These are phyloP conservation scores for Chytriomyces sp. DNA, from an alignment of 192 early-diverging fungal species.

Conservation along the genomic window DNA sequence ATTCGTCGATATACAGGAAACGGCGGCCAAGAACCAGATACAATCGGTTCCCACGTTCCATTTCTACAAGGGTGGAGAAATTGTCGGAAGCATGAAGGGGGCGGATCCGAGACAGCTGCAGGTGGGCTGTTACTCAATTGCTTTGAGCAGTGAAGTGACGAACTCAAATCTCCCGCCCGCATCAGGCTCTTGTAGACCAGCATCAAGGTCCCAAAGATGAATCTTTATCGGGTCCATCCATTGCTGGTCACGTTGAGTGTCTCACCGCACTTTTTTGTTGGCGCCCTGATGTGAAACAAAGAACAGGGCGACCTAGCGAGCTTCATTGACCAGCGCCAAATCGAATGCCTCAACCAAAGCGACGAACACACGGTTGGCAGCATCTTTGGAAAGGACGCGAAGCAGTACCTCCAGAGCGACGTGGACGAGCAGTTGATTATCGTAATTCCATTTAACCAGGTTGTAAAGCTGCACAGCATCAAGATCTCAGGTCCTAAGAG, in stretches of 20 bases:
- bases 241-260: slow-evolving; percentile 12
- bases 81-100: slow-evolving; percentile 79
- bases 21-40: slow-evolving; percentile 36
- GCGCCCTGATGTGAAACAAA: background rate
- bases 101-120: slow-evolving; percentile 69
- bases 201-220: slow-evolving; percentile 21
- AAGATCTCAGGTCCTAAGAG: slow-evolving; percentile 63
- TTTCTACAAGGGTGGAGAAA: slow-evolving; percentile 73
- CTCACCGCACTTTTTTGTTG: background rate
- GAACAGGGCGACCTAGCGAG: slow-evolving; percentile 43
- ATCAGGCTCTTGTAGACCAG: slow-evolving; percentile 18
- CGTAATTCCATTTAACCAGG: slow-evolving; percentile 83
- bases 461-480: slow-evolving; percentile 72
- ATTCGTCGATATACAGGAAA: slow-evolving; percentile 30
- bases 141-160: background rate
- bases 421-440: slow-evolving; percentile 95
- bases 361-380: slow-evolving; percentile 74
- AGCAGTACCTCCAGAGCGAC: slow-evolving; percentile 81
- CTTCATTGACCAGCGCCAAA: slow-evolving; percentile 44
- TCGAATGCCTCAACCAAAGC: slow-evolving; percentile 81
- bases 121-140: slow-evolving; percentile 55
- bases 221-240: background rate
- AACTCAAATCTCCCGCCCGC: background rate
- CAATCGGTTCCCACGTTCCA: slow-evolving; percentile 81
- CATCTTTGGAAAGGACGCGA: slow-evolving; percentile 70